Base-by-base conservation (phyloP, 208 protist genomes). In the Vickermania ingenoplastis region DNA sequence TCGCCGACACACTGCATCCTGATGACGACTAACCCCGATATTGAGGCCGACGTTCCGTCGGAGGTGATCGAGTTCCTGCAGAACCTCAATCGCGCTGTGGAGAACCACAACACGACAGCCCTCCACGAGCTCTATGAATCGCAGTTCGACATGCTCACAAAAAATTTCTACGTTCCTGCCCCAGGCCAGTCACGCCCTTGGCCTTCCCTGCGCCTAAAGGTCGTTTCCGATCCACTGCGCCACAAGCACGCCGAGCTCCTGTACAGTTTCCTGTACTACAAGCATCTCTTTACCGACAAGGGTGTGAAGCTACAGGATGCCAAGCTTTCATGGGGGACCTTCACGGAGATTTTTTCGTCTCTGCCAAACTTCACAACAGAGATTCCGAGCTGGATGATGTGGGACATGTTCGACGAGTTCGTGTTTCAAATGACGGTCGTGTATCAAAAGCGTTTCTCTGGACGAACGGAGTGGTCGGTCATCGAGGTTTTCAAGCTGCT, bases 321-420 rank as follows among this genome's bases (percentile, higher is more conserved):
- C 7, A 75, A 71, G 48, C 53, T 56, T 31, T 78, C 89, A 25
- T 95, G 89, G 89, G 73, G 59, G 31, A 90, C 77, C 57, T 95
- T 89, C 65, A 67, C 31, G 2, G 72, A 77, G 27, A 65, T 95
- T 29, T 81, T 92, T 41, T 27, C 65, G 52, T 28, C 70, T 52
- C 71, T 91, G 41, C 65, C 73, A 1, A 75, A 55, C 31, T 68
- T 61, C 51, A 70, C 69, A 30, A 79, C 63, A 41, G 76, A 86
- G 61, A 74, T 95, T 50, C 89, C 89, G 26, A 90, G 73, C 65
- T 86, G 77, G 69, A 76, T 92, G 66, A 61, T 95, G 53, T 95
- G 89, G 89, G 89, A 95, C 65, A 81, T 95, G 25, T 91, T 95
- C 66, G 89, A 95, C 51, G 84, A 95, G 72, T 91, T 92, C 45